These are phyloP conservation scores for Phytophthora idaei DNA, from an alignment of 352 stramenopile genomes.

Conservation along the genomic window DNA sequence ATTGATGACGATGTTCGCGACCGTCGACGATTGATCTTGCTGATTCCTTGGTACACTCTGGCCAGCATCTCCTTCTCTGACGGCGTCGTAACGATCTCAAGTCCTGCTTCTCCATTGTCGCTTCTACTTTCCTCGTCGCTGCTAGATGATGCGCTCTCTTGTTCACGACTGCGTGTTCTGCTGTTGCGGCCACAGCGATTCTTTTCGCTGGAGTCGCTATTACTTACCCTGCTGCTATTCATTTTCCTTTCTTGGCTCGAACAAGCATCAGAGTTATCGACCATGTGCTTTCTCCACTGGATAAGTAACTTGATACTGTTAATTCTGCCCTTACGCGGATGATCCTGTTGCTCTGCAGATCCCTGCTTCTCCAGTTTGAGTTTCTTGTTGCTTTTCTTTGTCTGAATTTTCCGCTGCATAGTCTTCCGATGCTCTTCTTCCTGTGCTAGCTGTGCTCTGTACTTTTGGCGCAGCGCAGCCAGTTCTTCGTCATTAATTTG, in stretches of 20 bases:
- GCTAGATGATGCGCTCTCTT: constrained; percentile 25
- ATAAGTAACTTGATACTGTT: constrained; percentile 79
- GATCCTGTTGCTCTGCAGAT: constrained; percentile 27
- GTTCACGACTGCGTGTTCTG: constrained; percentile 27
- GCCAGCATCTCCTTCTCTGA: constrained; percentile 74
- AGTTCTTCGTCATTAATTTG: constrained; percentile 66
- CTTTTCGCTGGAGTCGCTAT: constrained; percentile 27
- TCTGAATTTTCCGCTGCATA: constrained; percentile 52
- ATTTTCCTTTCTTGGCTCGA: constrained; percentile 25
- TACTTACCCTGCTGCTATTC: constrained; percentile 28
- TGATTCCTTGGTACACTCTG: constrained; percentile 72
- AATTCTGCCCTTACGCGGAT: constrained; percentile 46
- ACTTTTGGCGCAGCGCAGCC: constrained; percentile 53
- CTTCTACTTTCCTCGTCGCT: constrained; percentile 34
- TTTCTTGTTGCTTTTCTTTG: constrained; percentile 44
- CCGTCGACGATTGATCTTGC: constrained; percentile 74
- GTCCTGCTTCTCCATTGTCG: constrained; percentile 39
- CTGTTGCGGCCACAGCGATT: constrained; percentile 20
- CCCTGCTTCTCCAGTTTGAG: constrained; percentile 31
- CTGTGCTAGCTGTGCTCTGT: constrained; percentile 60
- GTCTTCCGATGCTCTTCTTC: constrained; percentile 66
- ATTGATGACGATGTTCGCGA: constrained; percentile 66
- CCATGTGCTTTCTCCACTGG: constrained; percentile 65
- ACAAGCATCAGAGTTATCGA: constrained; percentile 13
- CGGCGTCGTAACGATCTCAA: constrained; percentile 73